A percentile compares a stretch with the other conserved stretches of the same genome.
Evolutionary conservation across 2,329 filamentous ascomycete species (phyloP).

Genomic region (Ceratocystis diversiconidia): DNA sequence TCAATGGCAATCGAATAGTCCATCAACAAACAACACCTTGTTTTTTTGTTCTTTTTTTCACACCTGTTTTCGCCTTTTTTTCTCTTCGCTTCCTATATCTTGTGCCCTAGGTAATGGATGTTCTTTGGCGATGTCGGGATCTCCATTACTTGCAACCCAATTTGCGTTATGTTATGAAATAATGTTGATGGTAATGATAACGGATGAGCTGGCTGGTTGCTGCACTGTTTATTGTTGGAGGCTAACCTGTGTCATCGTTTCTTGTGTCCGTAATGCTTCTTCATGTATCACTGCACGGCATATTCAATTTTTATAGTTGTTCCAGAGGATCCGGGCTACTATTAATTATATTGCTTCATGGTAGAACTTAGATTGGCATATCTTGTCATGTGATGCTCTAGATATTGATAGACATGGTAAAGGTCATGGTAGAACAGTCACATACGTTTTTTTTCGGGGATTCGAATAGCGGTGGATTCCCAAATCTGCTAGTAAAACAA

Average conservation of each 20-base stretch:
- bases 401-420: no score
- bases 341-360: no score
- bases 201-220: neutral
- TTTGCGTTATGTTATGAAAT: neutral
- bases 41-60: constrained; percentile 19
- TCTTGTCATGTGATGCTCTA: no score
- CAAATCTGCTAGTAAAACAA: no score
- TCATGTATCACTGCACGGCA: no score
- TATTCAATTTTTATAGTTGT: no score
- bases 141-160: neutral
- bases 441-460: no score
- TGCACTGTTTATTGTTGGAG: neutral
- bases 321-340: no score
- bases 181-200: constrained; percentile 5
- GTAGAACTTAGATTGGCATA: no score
- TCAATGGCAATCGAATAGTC: constrained; percentile 43
- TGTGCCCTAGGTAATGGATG: neutral
- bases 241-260: neutral
- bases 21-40: constrained; percentile 29
- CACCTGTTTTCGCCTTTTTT: constrained; percentile 19
- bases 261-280: no score
- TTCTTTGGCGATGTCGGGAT: constrained; percentile 1
- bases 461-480: neutral
- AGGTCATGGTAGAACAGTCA: no score
- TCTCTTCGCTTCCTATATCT: constrained; percentile 17